Conservation (phyloP, 768 basidiomycete genomes). For the Ramaria rubella region DNA sequence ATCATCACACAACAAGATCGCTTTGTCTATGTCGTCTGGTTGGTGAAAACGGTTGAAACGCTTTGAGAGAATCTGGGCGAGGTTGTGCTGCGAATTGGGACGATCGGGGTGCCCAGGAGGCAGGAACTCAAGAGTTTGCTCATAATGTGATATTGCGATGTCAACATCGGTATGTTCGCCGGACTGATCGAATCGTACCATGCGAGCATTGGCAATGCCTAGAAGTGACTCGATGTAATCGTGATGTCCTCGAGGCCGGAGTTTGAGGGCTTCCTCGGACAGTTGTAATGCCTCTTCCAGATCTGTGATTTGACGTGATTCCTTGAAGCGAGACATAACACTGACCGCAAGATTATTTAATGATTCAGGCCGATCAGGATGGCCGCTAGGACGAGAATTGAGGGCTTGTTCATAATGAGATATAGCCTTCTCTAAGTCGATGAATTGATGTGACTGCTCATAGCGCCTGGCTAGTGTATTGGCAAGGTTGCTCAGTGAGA, state of each 20-base stretch:
- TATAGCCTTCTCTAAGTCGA: slow-evolving; percentile 24
- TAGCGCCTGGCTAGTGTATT: slow-evolving; percentile 18
- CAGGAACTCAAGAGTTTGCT: background rate
- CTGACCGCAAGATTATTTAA: slow-evolving; percentile 25
- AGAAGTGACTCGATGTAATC: slow-evolving; percentile 6
- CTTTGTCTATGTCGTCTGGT: slow-evolving; percentile 27
- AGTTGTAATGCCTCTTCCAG: slow-evolving; percentile 23
- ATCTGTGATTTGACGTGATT: slow-evolving; percentile 19
- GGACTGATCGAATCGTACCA: slow-evolving; percentile 20
- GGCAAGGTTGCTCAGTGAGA: slow-evolving; percentile 16
- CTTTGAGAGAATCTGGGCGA: slow-evolving; percentile 22
- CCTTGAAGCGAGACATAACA: slow-evolving; percentile 23
- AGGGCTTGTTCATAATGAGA: slow-evolving; percentile 16
- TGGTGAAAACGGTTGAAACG: slow-evolving; percentile 22
- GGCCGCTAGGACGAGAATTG: slow-evolving; percentile 3
- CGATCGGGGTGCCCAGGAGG: slow-evolving; percentile 13
- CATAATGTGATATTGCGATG: slow-evolving; percentile 22
- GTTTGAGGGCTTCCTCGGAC: slow-evolving; percentile 9
- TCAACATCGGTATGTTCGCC: slow-evolving; percentile 23
- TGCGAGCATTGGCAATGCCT: slow-evolving; percentile 17
- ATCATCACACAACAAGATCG: background rate
- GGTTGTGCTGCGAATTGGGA: slow-evolving; percentile 17
- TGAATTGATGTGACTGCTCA: slow-evolving; percentile 21
- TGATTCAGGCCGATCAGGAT: slow-evolving; percentile 15
- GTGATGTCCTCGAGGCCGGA: slow-evolving; percentile 17